Evolutionary conservation across 495 filamentous ascomycete genomes (phyloP).

Genomic region (Platismatia glauca): DNA sequence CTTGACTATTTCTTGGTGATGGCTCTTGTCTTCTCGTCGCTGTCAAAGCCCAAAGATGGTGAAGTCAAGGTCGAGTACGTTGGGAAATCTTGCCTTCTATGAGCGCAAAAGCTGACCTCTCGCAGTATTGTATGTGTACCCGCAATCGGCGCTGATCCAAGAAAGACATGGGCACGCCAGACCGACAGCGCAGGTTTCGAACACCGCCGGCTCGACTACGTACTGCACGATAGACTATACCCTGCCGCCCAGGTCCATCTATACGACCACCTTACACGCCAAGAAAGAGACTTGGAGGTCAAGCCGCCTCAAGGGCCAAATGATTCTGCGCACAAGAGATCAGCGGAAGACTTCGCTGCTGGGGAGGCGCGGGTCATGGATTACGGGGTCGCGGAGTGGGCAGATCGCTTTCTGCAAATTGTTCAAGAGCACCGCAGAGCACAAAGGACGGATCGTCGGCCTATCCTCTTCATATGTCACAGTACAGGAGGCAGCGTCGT

Average conservation of each 20-base stretch:
- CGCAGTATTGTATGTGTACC: slow-evolving; percentile 38
- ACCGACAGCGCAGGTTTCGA: slow-evolving; percentile 18
- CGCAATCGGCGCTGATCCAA: slow-evolving; percentile 36
- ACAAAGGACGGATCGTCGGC: slow-evolving; percentile 31
- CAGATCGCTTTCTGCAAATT: slow-evolving; percentile 15
- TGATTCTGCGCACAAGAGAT: slow-evolving; percentile 2
- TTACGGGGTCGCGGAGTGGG: slow-evolving; percentile 20
- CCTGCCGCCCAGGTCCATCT: slow-evolving; percentile 16
- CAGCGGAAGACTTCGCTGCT: background rate
- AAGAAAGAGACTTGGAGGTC: slow-evolving; percentile 11
- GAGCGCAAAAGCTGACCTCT: slow-evolving; percentile 3
- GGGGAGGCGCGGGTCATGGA: slow-evolving; percentile 2
- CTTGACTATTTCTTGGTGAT: background rate
- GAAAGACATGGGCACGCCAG: slow-evolving; percentile 29
- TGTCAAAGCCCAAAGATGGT: slow-evolving; percentile 8
- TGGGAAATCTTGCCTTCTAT: background rate
- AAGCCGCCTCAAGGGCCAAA: background rate
- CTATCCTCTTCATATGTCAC: slow-evolving; percentile 56
- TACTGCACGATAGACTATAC: slow-evolving; percentile 24
- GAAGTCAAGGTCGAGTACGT: slow-evolving; percentile 35
- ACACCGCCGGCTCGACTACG: slow-evolving; percentile 24
- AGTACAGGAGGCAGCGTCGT: slow-evolving; percentile 51
- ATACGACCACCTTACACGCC: slow-evolving; percentile 19
- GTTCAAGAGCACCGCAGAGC: slow-evolving; percentile 6
- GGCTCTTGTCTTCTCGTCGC: slow-evolving; percentile 16